Conservation (phyloP, 2,329 filamentous ascomycete species). For the Boeremia exigua region DNA sequence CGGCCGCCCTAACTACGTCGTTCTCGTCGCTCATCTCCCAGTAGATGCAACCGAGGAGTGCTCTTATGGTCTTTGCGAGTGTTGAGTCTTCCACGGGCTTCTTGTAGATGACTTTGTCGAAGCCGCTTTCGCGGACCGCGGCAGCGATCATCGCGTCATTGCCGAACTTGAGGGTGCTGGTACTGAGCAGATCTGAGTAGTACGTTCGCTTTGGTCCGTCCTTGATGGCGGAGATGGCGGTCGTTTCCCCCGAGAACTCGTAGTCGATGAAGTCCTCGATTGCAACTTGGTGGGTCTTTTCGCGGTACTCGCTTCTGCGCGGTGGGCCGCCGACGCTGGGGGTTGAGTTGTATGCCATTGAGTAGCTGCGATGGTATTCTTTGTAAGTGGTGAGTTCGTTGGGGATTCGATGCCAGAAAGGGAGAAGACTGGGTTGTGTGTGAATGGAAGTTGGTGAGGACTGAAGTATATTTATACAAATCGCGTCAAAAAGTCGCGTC, state of each 20-base stretch:
- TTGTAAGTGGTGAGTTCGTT: no score
- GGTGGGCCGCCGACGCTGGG: no score
- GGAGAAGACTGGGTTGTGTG: no score
- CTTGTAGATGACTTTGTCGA: not conserved
- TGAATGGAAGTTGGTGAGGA: no score
- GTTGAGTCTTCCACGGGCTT: not conserved
- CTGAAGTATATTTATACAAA: no score
- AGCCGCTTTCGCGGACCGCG: not conserved
- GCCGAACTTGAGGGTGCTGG: not conserved
- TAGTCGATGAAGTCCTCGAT: no score
- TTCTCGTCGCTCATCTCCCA: not conserved
- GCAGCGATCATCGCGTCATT: not conserved
- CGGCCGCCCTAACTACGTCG: not conserved
- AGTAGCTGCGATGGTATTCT: no score
- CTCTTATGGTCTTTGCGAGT: not conserved
- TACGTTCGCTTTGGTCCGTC: not conserved
- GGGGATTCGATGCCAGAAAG: no score
- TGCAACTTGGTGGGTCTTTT: no score
- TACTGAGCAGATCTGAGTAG: not conserved
- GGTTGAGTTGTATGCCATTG: no score
- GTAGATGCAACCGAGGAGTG: not conserved
- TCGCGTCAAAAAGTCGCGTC: no score
- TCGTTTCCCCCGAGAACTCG: not conserved
- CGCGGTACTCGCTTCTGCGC: no score
- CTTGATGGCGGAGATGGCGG: not conserved